Base-by-base conservation (phyloP, 148 eudicot genomes). In the Nepenthes mirabilis region DNA sequence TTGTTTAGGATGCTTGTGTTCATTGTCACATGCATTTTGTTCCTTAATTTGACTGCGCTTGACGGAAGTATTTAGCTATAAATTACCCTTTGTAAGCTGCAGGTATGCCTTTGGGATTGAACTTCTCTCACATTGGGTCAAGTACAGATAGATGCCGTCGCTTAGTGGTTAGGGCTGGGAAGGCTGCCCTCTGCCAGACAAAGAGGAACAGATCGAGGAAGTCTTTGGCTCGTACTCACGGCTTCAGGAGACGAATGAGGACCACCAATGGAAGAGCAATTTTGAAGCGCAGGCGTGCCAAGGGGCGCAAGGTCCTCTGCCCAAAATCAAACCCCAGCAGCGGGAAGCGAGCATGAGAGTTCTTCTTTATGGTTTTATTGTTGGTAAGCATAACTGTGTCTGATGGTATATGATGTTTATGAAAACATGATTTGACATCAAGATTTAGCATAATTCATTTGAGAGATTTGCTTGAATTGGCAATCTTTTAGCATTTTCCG, bases 181-280 rank as follows among this genome's bases (percentile, higher is more conserved):
- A 86, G 75, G 72, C 67, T 63, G 59, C 64, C 9, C 88, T 83
- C 61, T 86, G 96, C 71, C 96, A 76, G 74, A 90, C 97, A 40
- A 90, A 87, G 76, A 79, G 95, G 74, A 82, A 72, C 63, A 67
- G 91, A 54, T 87, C 97, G 10, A 68, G 91, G 58, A 90, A 87
- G 74, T 90, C 96, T 50, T 71, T 88, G 51, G 96, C 91, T 43
- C 79, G 89, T 6, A 81, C 86, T 9, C 97, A 87, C 55, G 95
- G 97, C 11, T 90, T 87, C 45, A 77, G 87, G 63, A 60, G 59
- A 56, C 69, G 98, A 60, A 91, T 88, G 96, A 83, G 88, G 7
- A 88, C 96, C 68, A 88, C 96, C 34, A 66, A 87, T 55, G 96
- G 98, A 58, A 80, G 96, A 74, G 98, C 98, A 11, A 57, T 78